These are phyloP conservation scores for Blastobotrys peoriensis DNA, from an alignment of 805 yeast genomes.

Conservation along the genomic window DNA sequence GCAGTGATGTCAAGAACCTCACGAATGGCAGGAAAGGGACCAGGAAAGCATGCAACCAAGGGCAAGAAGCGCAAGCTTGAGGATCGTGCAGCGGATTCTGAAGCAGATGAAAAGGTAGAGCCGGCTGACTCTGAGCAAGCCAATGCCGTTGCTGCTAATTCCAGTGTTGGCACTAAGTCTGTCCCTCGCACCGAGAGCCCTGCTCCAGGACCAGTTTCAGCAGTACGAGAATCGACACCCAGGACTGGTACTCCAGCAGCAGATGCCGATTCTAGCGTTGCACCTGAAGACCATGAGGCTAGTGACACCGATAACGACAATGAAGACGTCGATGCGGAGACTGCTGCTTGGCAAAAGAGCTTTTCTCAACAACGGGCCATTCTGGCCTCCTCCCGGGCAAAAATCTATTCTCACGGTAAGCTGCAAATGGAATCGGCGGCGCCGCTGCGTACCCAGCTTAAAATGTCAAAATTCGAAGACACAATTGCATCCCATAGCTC, in stretches of 20 bases:
- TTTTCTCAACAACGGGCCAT: constrained; percentile 77
- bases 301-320: constrained; percentile 21
- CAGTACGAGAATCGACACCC: background rate
- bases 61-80: constrained; percentile 25
- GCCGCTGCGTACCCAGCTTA: constrained; percentile 53
- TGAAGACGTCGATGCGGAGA: constrained; percentile 53
- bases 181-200: constrained; percentile 9
- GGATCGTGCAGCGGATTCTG: constrained; percentile 10
- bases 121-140: background rate
- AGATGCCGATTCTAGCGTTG: constrained; percentile 1
- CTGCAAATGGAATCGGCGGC: constrained; percentile 68
- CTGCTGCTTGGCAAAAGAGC: constrained; percentile 75
- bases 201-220: background rate
- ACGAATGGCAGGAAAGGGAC: constrained; percentile 37
- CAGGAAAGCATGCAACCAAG: constrained; percentile 21
- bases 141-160: background rate
- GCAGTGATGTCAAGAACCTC: constrained; percentile 8
- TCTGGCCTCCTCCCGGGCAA: constrained; percentile 61
- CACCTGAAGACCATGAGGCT: background rate
- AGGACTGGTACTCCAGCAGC: constrained; percentile 3
- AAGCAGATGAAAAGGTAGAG: constrained; percentile 1
- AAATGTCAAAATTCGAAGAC: constrained; percentile 52
- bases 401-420: constrained; percentile 53
- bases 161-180: constrained; percentile 5
- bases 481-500: constrained; percentile 1